Evolutionary conservation across 306 rosid genomes (phyloP).

Genomic region (Astragalus glycyphyllos): DNA sequence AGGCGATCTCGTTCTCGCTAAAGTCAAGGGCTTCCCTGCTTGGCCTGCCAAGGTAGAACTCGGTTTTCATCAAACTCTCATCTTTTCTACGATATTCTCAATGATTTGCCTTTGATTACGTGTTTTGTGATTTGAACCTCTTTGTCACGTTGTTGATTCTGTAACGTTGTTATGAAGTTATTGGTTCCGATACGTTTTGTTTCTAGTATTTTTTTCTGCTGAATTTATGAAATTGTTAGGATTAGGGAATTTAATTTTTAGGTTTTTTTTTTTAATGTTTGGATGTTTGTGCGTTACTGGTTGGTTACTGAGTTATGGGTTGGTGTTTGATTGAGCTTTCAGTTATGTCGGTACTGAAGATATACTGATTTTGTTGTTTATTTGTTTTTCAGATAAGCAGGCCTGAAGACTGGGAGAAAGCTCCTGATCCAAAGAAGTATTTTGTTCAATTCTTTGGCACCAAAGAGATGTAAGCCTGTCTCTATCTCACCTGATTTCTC

Average conservation of each 20-base stretch:
- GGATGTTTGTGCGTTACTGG: conserved; percentile 33
- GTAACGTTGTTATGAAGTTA: neutral
- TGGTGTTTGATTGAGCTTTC: conserved; percentile 26
- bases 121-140: neutral
- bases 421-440: conserved; percentile 88
- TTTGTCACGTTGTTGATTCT: conserved; percentile 17
- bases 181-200: neutral
- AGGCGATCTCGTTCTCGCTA: conserved; percentile 99
- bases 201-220: neutral
- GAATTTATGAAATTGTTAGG: conserved; percentile 9
- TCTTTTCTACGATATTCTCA: conserved; percentile 6
- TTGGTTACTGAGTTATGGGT: conserved; percentile 1
- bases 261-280: neutral
- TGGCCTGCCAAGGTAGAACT: conserved; percentile 95
- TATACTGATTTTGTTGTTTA: conserved; percentile 43
- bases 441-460: conserved; percentile 96
- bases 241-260: conserved; percentile 16
- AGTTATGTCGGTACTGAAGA: conserved; percentile 15
- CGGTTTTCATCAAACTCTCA: conserved; percentile 31
- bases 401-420: conserved; percentile 89
- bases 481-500: conserved; percentile 34
- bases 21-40: conserved; percentile 96
- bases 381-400: conserved; percentile 79
- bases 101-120: neutral
- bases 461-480: conserved; percentile 81